A percentile compares a stretch with the other conserved stretches of the same genome.
These are phyloP conservation scores for Pisolithus microcarpus DNA, from an alignment of 768 basidiomycete species.

Conservation along the genomic window DNA sequence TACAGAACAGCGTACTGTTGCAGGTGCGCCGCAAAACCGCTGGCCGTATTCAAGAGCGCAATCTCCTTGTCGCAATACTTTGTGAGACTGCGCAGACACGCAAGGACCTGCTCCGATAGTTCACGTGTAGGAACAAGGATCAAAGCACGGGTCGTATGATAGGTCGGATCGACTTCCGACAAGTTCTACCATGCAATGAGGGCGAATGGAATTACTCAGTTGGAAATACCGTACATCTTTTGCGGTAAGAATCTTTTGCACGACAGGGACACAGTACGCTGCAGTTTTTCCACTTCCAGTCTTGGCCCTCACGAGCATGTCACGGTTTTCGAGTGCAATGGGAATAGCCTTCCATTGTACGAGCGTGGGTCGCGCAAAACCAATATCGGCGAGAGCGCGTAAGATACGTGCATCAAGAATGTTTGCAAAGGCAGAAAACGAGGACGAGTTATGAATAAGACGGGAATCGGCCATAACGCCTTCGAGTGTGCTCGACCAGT, in stretches of 20 bases:
- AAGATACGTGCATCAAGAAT: conserved; percentile 81
- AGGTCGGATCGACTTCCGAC: conserved; percentile 31
- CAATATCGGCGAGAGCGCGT: conserved; percentile 81
- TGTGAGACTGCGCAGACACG: conserved; percentile 56
- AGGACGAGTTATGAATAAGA: conserved; percentile 36
- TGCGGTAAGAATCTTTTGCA: conserved; percentile 78
- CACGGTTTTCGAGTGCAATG: conserved; percentile 78
- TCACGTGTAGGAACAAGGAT: conserved; percentile 90
- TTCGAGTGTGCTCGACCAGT: too few species aligned
- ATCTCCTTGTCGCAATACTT: conserved; percentile 78
- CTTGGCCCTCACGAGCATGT: conserved; percentile 88
- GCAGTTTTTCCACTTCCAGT: conserved; percentile 98
- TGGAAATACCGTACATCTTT: conserved; percentile 56
- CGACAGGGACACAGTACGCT: conserved; percentile 86
- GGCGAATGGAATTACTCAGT: neutral
- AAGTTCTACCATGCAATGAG: conserved; percentile 23
- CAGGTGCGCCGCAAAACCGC: conserved; percentile 61
- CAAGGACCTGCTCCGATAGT: conserved; percentile 82
- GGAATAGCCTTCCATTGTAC: conserved; percentile 92
- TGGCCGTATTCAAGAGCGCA: conserved; percentile 65
- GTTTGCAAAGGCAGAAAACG: conserved; percentile 61
- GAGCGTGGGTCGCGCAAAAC: conserved; percentile 85
- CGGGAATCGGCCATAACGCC: neutral
- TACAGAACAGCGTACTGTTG: conserved; percentile 47
- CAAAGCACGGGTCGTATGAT: conserved; percentile 62